phyloP scores from a whole-genome alignment of 75 land plant species.

The Ceratopteris richardii region DNA sequence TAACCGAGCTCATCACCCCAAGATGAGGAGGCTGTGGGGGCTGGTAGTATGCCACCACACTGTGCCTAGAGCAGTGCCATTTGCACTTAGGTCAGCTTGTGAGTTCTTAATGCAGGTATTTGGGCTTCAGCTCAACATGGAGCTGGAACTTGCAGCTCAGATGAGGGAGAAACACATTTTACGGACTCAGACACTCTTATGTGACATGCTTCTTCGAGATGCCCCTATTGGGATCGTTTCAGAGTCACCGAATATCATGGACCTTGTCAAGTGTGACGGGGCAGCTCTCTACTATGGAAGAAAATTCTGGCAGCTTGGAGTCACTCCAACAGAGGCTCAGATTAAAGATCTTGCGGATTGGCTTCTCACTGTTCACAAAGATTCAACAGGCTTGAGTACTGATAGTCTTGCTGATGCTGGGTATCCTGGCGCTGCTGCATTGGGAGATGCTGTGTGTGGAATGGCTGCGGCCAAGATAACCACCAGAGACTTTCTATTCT shows the following conservation, averaged over 20 bases:
- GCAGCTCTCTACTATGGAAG: conserved; percentile 83
- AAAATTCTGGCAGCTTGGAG: conserved; percentile 63
- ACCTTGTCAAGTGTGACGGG: conserved; percentile 94
- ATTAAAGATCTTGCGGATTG: conserved; percentile 85
- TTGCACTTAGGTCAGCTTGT: conserved; percentile 88
- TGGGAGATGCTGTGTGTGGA: conserved; percentile 96
- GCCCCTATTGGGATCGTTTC: conserved; percentile 92
- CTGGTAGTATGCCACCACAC: conserved; percentile 97
- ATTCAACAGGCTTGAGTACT: conserved; percentile 93
- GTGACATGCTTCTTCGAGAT: conserved; percentile 95
- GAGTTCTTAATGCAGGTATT: conserved; percentile 99
- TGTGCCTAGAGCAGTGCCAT: conserved; percentile 68
- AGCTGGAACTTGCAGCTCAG: conserved; percentile 78
- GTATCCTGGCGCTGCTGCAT: conserved; percentile 72
- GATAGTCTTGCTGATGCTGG: conserved; percentile 96
- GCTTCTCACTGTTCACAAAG: conserved; percentile 70
- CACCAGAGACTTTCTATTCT: conserved; percentile 76
- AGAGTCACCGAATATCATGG: conserved; percentile 93
- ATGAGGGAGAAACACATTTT: conserved; percentile 78
- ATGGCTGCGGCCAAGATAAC: conserved; percentile 95
- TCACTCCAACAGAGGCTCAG: conserved; percentile 80
- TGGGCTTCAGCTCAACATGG: conserved; percentile 95
- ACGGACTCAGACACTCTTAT: conserved; percentile 81
- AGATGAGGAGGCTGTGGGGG: conserved; percentile 72
- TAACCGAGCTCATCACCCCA: conserved; percentile 33